Evolutionary conservation across 2,329 filamentous ascomycete species (phyloP).

Genomic region (Arthrobotrys megalospora): DNA sequence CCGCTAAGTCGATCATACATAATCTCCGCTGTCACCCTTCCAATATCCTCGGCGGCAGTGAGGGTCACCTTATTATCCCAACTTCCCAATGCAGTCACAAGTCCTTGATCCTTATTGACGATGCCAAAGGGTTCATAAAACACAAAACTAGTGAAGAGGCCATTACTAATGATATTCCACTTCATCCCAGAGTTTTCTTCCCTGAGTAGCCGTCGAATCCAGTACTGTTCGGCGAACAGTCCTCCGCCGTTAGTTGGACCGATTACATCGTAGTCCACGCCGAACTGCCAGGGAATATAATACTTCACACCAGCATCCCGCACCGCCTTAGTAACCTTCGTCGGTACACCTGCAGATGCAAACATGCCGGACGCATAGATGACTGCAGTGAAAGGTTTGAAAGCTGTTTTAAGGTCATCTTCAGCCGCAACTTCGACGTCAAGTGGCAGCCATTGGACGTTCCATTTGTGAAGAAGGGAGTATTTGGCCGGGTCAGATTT

Average conservation of each 20-base stretch:
- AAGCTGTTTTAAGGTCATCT: slow-evolving; percentile 31
- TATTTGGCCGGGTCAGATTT: slow-evolving; percentile 53
- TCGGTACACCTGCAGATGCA: slow-evolving; percentile 19
- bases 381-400: slow-evolving; percentile 46
- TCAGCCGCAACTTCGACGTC: slow-evolving; percentile 29
- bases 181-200: slow-evolving; percentile 68
- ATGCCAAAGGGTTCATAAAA: slow-evolving; percentile 76
- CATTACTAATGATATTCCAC: slow-evolving; percentile 79
- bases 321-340: slow-evolving; percentile 73
- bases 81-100: slow-evolving; percentile 73
- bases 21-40: slow-evolving; percentile 73
- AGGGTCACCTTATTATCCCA: slow-evolving; percentile 77
- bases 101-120: slow-evolving; percentile 70
- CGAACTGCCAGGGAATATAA: slow-evolving; percentile 82
- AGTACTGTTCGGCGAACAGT: slow-evolving; percentile 78
- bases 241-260: slow-evolving; percentile 75
- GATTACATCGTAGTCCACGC: slow-evolving; percentile 79
- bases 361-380: slow-evolving; percentile 52
- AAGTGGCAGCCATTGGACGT: slow-evolving; percentile 49
- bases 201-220: slow-evolving; percentile 72
- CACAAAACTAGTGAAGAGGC: slow-evolving; percentile 79
- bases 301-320: slow-evolving; percentile 71
- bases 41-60: slow-evolving; percentile 77
- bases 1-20: slow-evolving; percentile 68
- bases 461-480: slow-evolving; percentile 40